A percentile compares a stretch with the other conserved stretches of the same genome.
Conservation (phyloP, 2,329 filamentous ascomycete species). For the Graphilbum fragrans region DNA sequence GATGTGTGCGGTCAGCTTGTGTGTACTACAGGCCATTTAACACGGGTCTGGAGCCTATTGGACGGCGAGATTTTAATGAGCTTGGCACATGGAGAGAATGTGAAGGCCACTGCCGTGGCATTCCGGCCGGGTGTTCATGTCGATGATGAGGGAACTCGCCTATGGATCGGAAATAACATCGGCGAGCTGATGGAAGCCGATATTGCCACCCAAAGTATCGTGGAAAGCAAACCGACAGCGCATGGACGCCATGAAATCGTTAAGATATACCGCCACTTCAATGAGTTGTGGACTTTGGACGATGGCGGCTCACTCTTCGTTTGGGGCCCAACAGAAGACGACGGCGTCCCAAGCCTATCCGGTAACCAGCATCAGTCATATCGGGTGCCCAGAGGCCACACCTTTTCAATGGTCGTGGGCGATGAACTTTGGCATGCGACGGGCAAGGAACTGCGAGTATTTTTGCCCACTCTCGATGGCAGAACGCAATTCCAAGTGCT, state of each 20-base stretch:
- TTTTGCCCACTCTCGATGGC: conserved; percentile 57
- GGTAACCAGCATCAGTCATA: conserved; percentile 62
- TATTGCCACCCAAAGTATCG: conserved; percentile 58
- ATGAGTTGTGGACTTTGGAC: conserved; percentile 90
- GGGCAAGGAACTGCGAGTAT: conserved; percentile 79
- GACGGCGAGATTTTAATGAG: conserved; percentile 76
- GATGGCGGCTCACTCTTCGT: conserved; percentile 77
- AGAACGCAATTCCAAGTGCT: conserved; percentile 64
- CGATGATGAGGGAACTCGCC: conserved; percentile 63
- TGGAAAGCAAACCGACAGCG: conserved; percentile 55
- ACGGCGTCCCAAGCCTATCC: conserved; percentile 56
- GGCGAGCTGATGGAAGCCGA: conserved; percentile 89
- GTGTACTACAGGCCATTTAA: conserved; percentile 77
- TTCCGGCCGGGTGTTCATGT: conserved; percentile 76
- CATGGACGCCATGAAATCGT: conserved; percentile 72
- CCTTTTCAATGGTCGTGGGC: conserved; percentile 78
- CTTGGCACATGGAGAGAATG: conserved; percentile 70
- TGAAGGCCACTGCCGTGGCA: conserved; percentile 66
- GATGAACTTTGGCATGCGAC: conserved; percentile 78
- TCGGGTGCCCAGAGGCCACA: conserved; percentile 68
- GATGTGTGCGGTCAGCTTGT: conserved; percentile 81
- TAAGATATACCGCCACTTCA: conserved; percentile 74
- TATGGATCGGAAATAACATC: conserved; percentile 85
- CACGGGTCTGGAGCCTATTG: conserved; percentile 74
- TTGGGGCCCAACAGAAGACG: conserved; percentile 66